These are phyloP conservation scores for Wallacemonas sp. DNA, from an alignment of 208 protist species.

Conservation along the genomic window DNA sequence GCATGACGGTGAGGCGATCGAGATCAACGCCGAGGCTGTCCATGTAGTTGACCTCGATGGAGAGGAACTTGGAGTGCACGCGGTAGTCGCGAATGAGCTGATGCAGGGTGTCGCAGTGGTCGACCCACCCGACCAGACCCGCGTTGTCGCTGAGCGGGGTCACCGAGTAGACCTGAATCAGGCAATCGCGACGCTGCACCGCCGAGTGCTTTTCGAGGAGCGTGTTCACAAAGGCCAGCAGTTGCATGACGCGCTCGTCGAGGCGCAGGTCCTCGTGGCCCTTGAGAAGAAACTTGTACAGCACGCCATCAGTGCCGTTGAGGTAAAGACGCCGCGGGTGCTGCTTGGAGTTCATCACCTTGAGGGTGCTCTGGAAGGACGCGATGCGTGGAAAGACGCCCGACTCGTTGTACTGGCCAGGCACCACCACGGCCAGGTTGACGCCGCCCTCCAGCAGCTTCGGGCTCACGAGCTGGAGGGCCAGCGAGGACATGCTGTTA, in stretches of 20 bases:
- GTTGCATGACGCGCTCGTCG: constrained; percentile 99
- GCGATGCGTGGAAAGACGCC: constrained; percentile 77
- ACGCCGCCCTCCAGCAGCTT: constrained; percentile 79
- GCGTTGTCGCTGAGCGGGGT: constrained; percentile 99
- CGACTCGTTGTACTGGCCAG: constrained; percentile 95
- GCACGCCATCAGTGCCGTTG: constrained; percentile 94
- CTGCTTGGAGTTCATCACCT: constrained; percentile 99
- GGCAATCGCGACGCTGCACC: constrained; percentile 83
- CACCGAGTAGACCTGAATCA: constrained; percentile 95
- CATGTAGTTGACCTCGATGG: constrained; percentile 94
- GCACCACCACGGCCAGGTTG: constrained; percentile 97
- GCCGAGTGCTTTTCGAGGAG: constrained; percentile 96
- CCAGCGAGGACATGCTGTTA: constrained; percentile 93
- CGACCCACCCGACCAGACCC: constrained; percentile 99
- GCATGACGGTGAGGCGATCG: constrained; percentile 96
- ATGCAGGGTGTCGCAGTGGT: constrained; percentile 93
- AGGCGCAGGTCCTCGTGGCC: constrained; percentile 98
- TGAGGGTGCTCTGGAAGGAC: constrained; percentile 80
- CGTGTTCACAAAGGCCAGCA: constrained; percentile 99
- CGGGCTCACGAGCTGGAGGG: constrained; percentile 96
- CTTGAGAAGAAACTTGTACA: constrained; percentile 99
- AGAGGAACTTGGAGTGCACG: constrained; percentile 79
- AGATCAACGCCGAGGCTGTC: constrained; percentile 90
- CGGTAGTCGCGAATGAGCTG: constrained; percentile 94
- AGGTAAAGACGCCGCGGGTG: constrained; percentile 97